Evolutionary conservation across 2,329 filamentous ascomycete species (phyloP).

Genomic region (Gyromitra esculenta): DNA sequence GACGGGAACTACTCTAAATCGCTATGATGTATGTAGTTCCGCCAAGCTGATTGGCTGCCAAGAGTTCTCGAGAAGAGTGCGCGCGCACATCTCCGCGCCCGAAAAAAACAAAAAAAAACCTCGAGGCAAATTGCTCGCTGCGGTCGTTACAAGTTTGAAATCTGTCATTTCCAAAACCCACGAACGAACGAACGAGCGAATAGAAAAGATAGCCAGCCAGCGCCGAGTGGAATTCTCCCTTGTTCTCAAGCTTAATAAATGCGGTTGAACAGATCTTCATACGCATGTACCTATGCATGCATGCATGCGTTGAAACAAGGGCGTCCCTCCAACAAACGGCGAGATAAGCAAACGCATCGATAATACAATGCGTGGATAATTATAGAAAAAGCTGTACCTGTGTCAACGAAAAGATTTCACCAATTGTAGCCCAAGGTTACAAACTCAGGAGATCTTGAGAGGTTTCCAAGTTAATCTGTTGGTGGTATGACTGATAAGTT

Average conservation of each 20-base stretch:
- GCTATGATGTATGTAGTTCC: not conserved
- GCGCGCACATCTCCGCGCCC: not conserved
- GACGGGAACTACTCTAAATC: not conserved
- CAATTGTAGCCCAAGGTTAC: too few relatives aligned
- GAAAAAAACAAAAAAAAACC: not conserved
- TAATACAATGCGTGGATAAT: not conserved
- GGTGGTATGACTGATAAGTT: too few relatives aligned
- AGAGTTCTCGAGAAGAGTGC: not conserved
- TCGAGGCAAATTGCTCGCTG: not conserved
- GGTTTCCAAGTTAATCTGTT: too few relatives aligned
- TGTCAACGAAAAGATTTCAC: too few relatives aligned
- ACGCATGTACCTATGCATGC: too few relatives aligned
- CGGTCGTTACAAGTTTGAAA: not conserved
- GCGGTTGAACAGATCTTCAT: too few relatives aligned
- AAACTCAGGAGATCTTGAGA: too few relatives aligned
- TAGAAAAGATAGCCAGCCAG: not conserved
- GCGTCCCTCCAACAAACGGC: not conserved
- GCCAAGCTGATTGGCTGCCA: not conserved
- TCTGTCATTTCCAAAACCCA: not conserved
- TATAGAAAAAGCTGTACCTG: not conserved
- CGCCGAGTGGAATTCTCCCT: not conserved
- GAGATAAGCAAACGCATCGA: not conserved
- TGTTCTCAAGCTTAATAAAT: not conserved
- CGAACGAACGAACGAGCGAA: not conserved
- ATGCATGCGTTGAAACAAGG: not conserved